Base-by-base conservation (phyloP, 2,329 filamentous ascomycete species). In the Aspergillus carbonarius region DNA sequence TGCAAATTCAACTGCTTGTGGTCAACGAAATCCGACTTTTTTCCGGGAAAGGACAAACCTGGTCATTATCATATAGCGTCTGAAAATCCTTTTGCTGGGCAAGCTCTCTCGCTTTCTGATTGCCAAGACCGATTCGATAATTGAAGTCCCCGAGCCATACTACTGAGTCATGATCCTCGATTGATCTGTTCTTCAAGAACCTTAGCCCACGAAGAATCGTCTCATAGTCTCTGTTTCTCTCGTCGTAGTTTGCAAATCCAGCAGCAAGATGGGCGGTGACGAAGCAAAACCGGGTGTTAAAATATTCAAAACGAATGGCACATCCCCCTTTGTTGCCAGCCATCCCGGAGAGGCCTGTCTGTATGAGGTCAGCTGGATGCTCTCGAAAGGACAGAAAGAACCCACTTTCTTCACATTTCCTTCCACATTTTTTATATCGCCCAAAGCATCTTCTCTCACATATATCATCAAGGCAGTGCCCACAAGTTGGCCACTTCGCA, bases 111-210 rank as follows among this genome's bases (percentile, higher is more conserved):
- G 92, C 91, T 60, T 83, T 87, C 39, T 96, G 92, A 63, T 91
- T 87, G 46, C 83, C 84, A 58, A 98, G 82, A 1, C 93, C 93
- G 67, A 99, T 96, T 17, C 95, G 89, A 75, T 99, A 99, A 72
- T 99, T 99, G 80, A 99, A 99, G 74, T 99, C 95, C 5, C 95
- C 95, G 42, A 97, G 83, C 93, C 95, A 99, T 54, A 97, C 88
- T 35, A 98, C 88, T 20, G 90, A 88, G 64, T 89, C 92, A 71
- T 99, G 95, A 72, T 98, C 90, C 67, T 95, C 91, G 62, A 99
- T 98, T 5, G 89, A 85, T 58, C 92, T 83, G 69, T 97, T 96
- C 55, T 92, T 85, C 74, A 96, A 93, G 71, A 99, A 99, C 39
- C 91, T 86, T 34, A 99, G 76, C 3, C 95, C 95, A 60, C 90